Evolutionary conservation across 352 stramenopile species (phyloP).

Genomic region (Aphanomyces invadans): DNA sequence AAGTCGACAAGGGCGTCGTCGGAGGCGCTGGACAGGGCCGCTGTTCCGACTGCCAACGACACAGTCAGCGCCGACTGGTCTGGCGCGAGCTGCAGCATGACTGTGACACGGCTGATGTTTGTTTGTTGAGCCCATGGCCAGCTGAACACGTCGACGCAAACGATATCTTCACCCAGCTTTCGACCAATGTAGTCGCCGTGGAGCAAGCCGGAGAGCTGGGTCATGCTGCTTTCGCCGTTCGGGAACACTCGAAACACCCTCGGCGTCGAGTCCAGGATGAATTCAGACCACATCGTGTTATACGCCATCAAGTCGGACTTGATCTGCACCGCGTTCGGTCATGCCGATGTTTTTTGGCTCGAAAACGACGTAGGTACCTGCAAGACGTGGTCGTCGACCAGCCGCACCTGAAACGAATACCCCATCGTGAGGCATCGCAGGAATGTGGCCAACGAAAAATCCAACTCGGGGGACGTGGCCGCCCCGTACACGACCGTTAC

Average conservation of each 20-base stretch:
- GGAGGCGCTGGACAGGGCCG: background rate
- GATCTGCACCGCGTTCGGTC: background rate
- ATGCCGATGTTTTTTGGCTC: background rate
- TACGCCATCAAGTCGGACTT: constrained; percentile 5
- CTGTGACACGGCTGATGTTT: background rate
- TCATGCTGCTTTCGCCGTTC: constrained; percentile 43
- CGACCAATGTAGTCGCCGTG: constrained; percentile 49
- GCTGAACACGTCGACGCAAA: background rate
- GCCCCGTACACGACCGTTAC: background rate
- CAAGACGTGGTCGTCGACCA: background rate
- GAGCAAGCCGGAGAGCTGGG: constrained; percentile 26
- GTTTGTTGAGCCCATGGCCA: background rate
- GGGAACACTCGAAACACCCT: constrained; percentile 54
- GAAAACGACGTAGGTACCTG: no score
- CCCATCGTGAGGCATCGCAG: constrained; percentile 19
- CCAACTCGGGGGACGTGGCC: background rate
- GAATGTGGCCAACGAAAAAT: constrained; percentile 14
- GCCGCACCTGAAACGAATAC: constrained; percentile 17
- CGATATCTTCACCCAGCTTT: background rate
- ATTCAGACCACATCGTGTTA: constrained; percentile 13
- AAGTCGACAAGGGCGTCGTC: background rate
- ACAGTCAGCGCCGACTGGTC: background rate
- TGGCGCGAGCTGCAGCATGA: background rate
- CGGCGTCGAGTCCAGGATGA: constrained; percentile 54
- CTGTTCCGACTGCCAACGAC: background rate